Conservation (phyloP, 371 early-diverging fungal genomes). For the Mucor indicus region DNA sequence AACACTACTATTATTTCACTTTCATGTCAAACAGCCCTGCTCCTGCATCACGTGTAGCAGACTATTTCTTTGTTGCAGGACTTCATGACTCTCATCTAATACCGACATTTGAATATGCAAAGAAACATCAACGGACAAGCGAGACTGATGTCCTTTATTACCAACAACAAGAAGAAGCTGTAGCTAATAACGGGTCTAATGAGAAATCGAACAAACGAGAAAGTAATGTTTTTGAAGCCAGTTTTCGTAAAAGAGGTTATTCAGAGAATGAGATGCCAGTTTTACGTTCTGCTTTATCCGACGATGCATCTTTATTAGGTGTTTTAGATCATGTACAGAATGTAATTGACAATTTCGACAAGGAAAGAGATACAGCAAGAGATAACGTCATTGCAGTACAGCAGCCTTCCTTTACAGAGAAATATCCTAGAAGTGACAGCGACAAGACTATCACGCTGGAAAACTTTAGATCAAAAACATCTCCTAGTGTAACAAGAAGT, state of each 20-base stretch:
- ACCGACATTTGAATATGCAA: slow-evolving; percentile 29
- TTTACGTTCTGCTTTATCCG: slow-evolving; percentile 4
- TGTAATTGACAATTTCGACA: slow-evolving; percentile 48
- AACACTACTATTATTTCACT: background rate
- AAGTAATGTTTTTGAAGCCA: too few relatives aligned
- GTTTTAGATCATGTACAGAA: slow-evolving; percentile 46
- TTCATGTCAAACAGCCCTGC: slow-evolving; percentile 6
- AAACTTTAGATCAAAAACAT: slow-evolving; percentile 5
- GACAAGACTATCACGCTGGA: slow-evolving; percentile 9
- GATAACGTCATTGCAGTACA: slow-evolving; percentile 57
- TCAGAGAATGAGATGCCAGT: slow-evolving; percentile 1
- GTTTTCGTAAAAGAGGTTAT: slow-evolving; percentile 2
- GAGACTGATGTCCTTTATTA: slow-evolving; percentile 25
- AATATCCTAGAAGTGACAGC: slow-evolving; percentile 15
- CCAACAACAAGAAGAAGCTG: slow-evolving; percentile 31
- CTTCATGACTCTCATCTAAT: slow-evolving; percentile 37
- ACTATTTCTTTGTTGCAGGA: slow-evolving; percentile 51
- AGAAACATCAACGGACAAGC: slow-evolving; percentile 15
- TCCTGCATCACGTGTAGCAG: slow-evolving; percentile 29
- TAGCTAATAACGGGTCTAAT: slow-evolving; percentile 1
- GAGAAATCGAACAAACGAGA: too few relatives aligned
- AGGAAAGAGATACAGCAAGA: slow-evolving; percentile 45
- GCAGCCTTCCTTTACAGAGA: slow-evolving; percentile 45
- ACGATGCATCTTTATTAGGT: slow-evolving; percentile 18
- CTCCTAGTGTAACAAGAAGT: background rate